Conservation (phyloP, 2,329 filamentous ascomycete genomes). For the Onygena corvina region DNA sequence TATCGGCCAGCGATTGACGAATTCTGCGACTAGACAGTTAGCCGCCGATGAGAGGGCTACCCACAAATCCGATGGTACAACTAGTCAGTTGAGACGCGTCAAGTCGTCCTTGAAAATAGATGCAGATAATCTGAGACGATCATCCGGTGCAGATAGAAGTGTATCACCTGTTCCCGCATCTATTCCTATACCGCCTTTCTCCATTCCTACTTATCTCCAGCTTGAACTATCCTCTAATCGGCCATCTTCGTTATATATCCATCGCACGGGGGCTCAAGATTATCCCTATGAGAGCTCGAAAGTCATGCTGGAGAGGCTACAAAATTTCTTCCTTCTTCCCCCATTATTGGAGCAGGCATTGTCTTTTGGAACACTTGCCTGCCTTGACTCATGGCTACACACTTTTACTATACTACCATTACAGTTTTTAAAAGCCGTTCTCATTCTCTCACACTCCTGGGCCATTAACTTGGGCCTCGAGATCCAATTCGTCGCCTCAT, state of each 20-base stretch:
- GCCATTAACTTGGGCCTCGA: conserved; percentile 59
- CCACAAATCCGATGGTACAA: conserved; percentile 23
- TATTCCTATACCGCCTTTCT: conserved; percentile 50
- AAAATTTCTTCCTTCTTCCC: conserved; percentile 77
- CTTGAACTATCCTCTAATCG: conserved; percentile 50
- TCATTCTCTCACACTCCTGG: conserved; percentile 70
- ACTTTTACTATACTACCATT: conserved; percentile 91
- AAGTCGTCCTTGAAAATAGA: background rate
- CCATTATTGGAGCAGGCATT: conserved; percentile 72
- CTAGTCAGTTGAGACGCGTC: conserved; percentile 22
- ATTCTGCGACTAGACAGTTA: conserved; percentile 23
- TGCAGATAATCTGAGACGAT: background rate
- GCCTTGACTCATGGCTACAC: conserved; percentile 90
- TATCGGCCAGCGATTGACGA: conserved; percentile 23
- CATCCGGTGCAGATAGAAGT: conserved; percentile 3
- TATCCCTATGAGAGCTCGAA: conserved; percentile 83
- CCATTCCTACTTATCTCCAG: conserved; percentile 54
- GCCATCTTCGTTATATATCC: conserved; percentile 52
- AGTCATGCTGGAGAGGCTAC: conserved; percentile 79
- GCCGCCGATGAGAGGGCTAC: conserved; percentile 24
- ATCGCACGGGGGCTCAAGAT: conserved; percentile 44
- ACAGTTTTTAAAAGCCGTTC: conserved; percentile 68
- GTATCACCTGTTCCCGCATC: conserved; percentile 40
- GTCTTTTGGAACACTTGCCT: conserved; percentile 78
- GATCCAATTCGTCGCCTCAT: conserved; percentile 56